phyloP scores from a whole-genome alignment of 176 grass and related monocot species.

The Urochloa ruziziensis region DNA sequence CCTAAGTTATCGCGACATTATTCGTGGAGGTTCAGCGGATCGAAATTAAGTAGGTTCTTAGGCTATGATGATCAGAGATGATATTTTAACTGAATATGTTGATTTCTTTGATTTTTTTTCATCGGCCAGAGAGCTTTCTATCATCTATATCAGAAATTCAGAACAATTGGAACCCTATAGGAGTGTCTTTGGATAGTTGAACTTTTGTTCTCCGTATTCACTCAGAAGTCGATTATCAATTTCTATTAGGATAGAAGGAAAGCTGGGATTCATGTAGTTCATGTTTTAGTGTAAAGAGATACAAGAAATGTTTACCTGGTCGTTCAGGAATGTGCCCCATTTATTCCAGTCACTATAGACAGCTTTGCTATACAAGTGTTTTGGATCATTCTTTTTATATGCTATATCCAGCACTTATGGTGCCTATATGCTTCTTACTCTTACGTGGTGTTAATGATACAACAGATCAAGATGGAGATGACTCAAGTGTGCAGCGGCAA shows the following conservation, averaged over 20 bases:
- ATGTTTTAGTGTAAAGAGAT: neutral
- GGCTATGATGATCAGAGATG: neutral
- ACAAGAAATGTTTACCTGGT: neutral
- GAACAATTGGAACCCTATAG: neutral
- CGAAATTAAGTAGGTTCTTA: neutral
- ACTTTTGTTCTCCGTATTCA: neutral
- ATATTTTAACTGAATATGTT: neutral
- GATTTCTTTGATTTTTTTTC: neutral
- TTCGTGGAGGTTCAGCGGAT: neutral
- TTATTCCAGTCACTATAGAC: neutral
- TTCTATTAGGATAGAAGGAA: neutral
- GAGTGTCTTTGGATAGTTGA: neutral
- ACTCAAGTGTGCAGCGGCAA: conserved; percentile 53
- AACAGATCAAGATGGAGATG: conserved; percentile 95
- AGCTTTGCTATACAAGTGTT: neutral
- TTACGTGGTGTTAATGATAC: conserved; percentile 13
- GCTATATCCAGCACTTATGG: neutral
- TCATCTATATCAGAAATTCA: neutral
- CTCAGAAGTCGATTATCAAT: neutral
- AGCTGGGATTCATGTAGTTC: neutral
- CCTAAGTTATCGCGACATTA: neutral
- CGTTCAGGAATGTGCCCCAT: neutral
- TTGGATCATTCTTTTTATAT: conserved; percentile 1
- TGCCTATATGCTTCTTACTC: conserved; percentile 28
- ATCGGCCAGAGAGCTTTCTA: neutral